A percentile compares a stretch with the other conserved stretches of the same genome.
Evolutionary conservation across 2,329 filamentous ascomycete genomes (phyloP).

Genomic region (Fusarium tupiense): DNA sequence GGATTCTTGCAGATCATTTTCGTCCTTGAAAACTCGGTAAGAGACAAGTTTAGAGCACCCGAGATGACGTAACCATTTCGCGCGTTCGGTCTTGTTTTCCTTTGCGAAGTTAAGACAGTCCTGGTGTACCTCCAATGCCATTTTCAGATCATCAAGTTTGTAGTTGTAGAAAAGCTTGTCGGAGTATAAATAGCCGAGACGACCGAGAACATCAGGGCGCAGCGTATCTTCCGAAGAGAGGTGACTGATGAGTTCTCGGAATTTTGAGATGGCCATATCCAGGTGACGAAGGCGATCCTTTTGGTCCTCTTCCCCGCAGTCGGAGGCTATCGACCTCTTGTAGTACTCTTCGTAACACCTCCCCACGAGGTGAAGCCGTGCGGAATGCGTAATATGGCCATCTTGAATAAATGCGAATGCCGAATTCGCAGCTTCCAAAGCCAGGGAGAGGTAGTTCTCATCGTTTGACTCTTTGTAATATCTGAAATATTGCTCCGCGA

Average conservation of each 20-base stretch:
- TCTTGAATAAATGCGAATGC: not conserved
- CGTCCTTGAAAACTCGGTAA: not conserved
- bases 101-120: not conserved
- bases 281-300: fast-evolving
- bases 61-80: not conserved
- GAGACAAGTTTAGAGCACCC: not conserved
- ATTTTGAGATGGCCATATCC: not conserved
- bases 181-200: not conserved
- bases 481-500: not conserved
- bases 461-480: not conserved
- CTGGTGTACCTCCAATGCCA: not conserved
- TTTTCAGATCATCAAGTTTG: not conserved
- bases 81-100: fast-evolving
- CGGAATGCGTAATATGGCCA: not conserved
- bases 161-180: not conserved
- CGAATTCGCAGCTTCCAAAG: not conserved
- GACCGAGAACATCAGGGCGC: not conserved
- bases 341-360: not conserved
- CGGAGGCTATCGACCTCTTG: not conserved
- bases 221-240: not conserved
- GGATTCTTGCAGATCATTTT: fast-evolving
- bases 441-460: not conserved
- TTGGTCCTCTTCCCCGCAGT: not conserved
- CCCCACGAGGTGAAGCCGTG: not conserved
- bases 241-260: not conserved